Base-by-base conservation (phyloP, 306 rosid genomes). In the Luffa acutangula region DNA sequence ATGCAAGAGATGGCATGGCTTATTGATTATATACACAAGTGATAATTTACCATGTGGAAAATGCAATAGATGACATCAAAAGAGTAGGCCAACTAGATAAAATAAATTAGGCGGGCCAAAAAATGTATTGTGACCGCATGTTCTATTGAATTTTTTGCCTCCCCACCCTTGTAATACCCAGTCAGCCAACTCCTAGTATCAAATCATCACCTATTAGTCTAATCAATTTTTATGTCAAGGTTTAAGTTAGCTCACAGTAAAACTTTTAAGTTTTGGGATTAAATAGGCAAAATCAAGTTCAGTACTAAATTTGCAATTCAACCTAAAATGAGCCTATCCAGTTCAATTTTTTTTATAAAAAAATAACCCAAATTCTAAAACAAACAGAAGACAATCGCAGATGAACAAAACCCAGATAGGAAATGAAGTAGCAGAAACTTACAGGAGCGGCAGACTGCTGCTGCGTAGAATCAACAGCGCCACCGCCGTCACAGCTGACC, bases 371-470 rank as follows among this genome's bases (percentile, higher is more conserved):
- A 58, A 57, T 77, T 43, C 36, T 12, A 57, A 77, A 57, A 77
- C 53, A 62, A 77, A 57, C 53, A 36, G 56, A 21, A 1, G 25
- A 41, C 3, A 41, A 36, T 42, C 54, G 9, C 37, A 13, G 42
- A 77, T 57, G 80, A 43, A 42, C 3, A 77, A 56, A 77, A 81
- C 66, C 56, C 71, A 60, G 37, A 37, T 49, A 14, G 56, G 13
- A 60, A 39, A 82, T 2, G 51, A 49, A 45, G 78, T 3, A 31
- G 21, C 18, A 14, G 62, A 37, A 60, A 82, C 89, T 41, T 83
- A 93, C 98, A 20, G 89, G 51, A 49, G 85, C 43, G 12, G 87
- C 66, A 70, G 85, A 80, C 45, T 75, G 86, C 42, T 83, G 85
- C 9, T 93, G 81, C 64, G 87, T 10, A 77, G 91, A 82, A 84